These are phyloP conservation scores for Linum tenue DNA, from an alignment of 345 rosid species.

Conservation along the genomic window DNA sequence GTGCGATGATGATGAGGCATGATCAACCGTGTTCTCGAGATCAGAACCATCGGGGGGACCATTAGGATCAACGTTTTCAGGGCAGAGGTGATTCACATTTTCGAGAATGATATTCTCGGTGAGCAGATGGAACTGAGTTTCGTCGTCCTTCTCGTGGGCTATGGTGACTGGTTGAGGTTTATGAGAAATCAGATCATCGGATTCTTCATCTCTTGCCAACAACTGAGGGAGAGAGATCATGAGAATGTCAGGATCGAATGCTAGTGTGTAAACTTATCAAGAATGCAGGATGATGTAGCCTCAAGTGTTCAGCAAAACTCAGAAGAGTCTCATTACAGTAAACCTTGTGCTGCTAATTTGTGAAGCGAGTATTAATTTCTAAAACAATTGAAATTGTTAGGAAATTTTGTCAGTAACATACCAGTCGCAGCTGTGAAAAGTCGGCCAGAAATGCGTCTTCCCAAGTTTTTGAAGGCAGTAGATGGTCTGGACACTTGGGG, in stretches of 20 bases:
- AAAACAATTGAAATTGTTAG: not conserved
- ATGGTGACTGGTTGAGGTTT: constrained; percentile 7
- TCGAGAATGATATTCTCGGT: constrained; percentile 17
- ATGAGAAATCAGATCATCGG: constrained; percentile 13
- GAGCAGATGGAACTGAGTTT: constrained; percentile 11
- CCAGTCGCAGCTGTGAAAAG: constrained; percentile 63
- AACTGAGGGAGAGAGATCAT: constrained; percentile 27
- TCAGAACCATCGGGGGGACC: constrained; percentile 15
- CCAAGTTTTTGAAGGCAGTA: constrained; percentile 66
- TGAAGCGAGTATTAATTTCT: not conserved
- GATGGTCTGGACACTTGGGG: constrained; percentile 51
- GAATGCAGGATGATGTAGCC: no score
- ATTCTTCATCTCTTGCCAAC: constrained; percentile 24
- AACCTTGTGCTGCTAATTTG: no score
- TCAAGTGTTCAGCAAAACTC: no score
- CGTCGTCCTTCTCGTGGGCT: constrained; percentile 16
- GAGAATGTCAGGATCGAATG: constrained; percentile 6
- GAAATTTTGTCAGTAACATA: constrained; percentile 13
- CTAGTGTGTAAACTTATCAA: not conserved
- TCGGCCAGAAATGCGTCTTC: constrained; percentile 78
- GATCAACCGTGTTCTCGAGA: not conserved
- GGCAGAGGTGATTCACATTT: constrained; percentile 21
- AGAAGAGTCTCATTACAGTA: no score
- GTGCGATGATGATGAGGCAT: not conserved
- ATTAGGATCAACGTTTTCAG: constrained; percentile 18